Evolutionary conservation across 2,329 filamentous ascomycete genomes (phyloP).

Genomic region (Fusarium pininemorale): DNA sequence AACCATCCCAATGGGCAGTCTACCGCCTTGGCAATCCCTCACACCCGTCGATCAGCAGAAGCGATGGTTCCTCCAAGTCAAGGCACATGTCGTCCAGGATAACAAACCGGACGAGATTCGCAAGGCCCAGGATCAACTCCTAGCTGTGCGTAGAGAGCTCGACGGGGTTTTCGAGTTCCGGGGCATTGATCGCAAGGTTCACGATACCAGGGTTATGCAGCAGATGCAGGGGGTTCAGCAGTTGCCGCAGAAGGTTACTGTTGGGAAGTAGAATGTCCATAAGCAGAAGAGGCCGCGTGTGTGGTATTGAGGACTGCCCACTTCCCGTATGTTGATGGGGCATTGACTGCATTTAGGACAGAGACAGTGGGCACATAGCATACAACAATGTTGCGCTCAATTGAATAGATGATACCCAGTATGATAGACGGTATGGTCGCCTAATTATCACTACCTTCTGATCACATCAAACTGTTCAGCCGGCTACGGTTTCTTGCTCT

Average conservation of each 20-base stretch:
- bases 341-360: accelerated
- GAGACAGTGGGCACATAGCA: not conserved
- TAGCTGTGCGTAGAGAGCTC: conserved; percentile 57
- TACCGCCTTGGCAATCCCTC: conserved; percentile 60
- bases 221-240: conserved; percentile 51
- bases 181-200: conserved; percentile 60
- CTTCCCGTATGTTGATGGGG: not conserved
- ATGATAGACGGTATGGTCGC: not conserved
- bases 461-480: accelerated
- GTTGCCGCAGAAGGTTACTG: conserved; percentile 50
- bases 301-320: not conserved
- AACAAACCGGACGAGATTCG: conserved; percentile 66
- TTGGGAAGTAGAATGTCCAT: conserved; percentile 43
- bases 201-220: conserved; percentile 60
- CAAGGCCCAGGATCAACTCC: conserved; percentile 62
- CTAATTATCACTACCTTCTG: not conserved
- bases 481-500: too few relatives aligned
- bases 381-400: not conserved
- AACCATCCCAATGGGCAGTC: conserved; percentile 31
- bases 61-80: conserved; percentile 66
- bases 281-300: not conserved
- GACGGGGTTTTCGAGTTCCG: conserved; percentile 63
- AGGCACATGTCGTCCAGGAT: conserved; percentile 63
- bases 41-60: conserved; percentile 58
- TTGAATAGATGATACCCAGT: conserved; percentile 29